Base-by-base conservation (phyloP, 805 yeast genomes). In the Candida sanyiensis region DNA sequence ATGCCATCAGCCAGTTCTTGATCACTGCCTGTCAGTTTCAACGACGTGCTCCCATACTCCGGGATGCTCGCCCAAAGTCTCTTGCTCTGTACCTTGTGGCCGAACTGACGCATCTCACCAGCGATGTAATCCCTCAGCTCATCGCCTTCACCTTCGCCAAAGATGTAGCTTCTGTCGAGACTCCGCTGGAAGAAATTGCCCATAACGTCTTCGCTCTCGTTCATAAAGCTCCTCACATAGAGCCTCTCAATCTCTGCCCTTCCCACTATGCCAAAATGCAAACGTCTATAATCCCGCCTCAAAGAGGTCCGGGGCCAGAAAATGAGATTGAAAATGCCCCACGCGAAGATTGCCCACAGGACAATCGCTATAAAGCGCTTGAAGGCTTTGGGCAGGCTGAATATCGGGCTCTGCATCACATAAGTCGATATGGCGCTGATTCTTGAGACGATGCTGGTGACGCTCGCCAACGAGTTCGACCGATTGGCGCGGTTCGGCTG, bases 281-380 rank as follows among this genome's bases (percentile, higher is more conserved):
- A 58, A 35, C 96, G 63, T 50, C 90, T 71, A 51, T 83, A 75
- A 58, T 89, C 96, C 47, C 95, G 65, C 35, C 83, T 76, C 15
- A 86, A 63, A 2, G 95, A 84, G 1, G 97, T 85, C 41, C 96
- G 61, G 2, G 96, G 96, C 12, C 87, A 65, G 56, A 88, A 88
- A 0, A 81, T 75, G 35, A 85, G 64, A 28, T 83, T 75, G 54
- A 83, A 77, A 33, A 37, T 52, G 21, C 27, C 57, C 12, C 48
- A 59, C 37, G 38, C 58, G 13, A 51, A 28, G 2, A 50, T 4
- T 1, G 51, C 56, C 57, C 57, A 55, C 3, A 51, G 28, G 3
- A 48, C 24, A 6, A 49, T 46, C 0, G 57, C 58, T 4, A 47
- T 33, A 38, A 52, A 49, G 6, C 43, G 25, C 19, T 49, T 44